phyloP scores from a whole-genome alignment of 768 basidiomycete species.

The Cubamyces sp. region DNA sequence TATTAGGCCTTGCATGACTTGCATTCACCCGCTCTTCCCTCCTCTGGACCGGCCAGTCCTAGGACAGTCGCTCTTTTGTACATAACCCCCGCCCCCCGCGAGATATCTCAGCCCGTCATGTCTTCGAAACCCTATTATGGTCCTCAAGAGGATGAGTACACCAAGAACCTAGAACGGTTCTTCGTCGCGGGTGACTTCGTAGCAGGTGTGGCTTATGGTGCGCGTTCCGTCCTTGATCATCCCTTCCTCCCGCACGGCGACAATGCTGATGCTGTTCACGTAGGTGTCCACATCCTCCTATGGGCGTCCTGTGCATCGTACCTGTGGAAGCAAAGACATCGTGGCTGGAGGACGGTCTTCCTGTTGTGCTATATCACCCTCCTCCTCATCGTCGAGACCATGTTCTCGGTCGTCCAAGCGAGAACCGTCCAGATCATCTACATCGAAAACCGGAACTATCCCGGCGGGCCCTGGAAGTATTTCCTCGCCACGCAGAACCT shows the following conservation, averaged over 20 bases:
- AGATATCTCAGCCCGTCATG: neutral
- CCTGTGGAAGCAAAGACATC: constrained; percentile 42
- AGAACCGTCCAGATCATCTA: constrained; percentile 38
- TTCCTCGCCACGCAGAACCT: constrained; percentile 47
- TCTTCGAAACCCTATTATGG: constrained; percentile 31
- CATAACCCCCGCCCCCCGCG: neutral
- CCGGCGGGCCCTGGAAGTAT: constrained; percentile 47
- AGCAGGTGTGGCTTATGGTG: constrained; percentile 46
- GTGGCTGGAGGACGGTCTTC: constrained; percentile 35
- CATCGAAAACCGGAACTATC: constrained; percentile 33
- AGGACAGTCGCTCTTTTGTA: constrained; percentile 10
- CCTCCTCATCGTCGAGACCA: constrained; percentile 42
- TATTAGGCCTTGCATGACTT: constrained; percentile 3
- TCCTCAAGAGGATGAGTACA: constrained; percentile 38
- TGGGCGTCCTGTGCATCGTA: constrained; percentile 41
- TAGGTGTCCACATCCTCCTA: constrained; percentile 46
- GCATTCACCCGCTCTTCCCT: neutral
- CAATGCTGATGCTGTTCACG: neutral
- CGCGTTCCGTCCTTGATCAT: neutral
- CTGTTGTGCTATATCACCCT: constrained; percentile 45
- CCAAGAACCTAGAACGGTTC: constrained; percentile 44
- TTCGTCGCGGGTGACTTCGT: constrained; percentile 48
- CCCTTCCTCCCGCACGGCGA: too few relatives aligned
- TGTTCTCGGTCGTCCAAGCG: constrained; percentile 44
- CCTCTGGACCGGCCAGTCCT: constrained; percentile 3